Base-by-base conservation (phyloP, 176 grass and related monocot genomes). In the Oryza rufipogon region DNA sequence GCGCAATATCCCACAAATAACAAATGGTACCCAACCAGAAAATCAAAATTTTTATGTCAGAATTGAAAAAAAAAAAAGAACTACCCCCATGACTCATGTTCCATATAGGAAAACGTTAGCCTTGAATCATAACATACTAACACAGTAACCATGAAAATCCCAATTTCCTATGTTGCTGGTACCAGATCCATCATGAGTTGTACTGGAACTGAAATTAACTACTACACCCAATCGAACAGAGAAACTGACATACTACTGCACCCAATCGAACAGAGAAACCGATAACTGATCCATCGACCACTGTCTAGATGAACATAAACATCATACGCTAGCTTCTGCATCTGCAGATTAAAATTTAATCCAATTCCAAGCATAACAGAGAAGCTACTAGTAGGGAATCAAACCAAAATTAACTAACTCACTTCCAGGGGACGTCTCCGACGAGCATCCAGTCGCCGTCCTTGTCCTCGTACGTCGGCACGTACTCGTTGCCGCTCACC, bases 401-500 rank as follows among this genome's bases (percentile, higher is more conserved):
- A 0, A 26, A 26, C 9, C 20, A 2, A 7, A 76, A 38, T 38
- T 6, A 82, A 77, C 68, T 6, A 82, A 77, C 68, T 81, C 72
- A 98, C 96, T 91, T 95, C 96, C 96, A 95, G 0, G 91, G 94
- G 49, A 97, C 94, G 80, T 97, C 94, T 44, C 91, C 94, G 56
- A 94, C 87, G 68, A 97, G 94, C 94, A 97, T 97, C 94, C 91
- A 97, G 70, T 97, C 94, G 34, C 83, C 87, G 44, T 97, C 94
- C 81, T 97, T 97, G 78, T 97, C 94, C 92, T 94, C 94, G 39
- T 97, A 97, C 28, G 94, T 97, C 6, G 89, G 89, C 32, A 95
- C 89, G 28, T 94, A 98, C 67, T 98, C 96, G 28, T 81, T 86
- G 34, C 93, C 91, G 25, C 68, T 91, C 49, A 81, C 91, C 10